phyloP scores from a whole-genome alignment of 257 asterid genomes.

The Paraleonurus japonicus region DNA sequence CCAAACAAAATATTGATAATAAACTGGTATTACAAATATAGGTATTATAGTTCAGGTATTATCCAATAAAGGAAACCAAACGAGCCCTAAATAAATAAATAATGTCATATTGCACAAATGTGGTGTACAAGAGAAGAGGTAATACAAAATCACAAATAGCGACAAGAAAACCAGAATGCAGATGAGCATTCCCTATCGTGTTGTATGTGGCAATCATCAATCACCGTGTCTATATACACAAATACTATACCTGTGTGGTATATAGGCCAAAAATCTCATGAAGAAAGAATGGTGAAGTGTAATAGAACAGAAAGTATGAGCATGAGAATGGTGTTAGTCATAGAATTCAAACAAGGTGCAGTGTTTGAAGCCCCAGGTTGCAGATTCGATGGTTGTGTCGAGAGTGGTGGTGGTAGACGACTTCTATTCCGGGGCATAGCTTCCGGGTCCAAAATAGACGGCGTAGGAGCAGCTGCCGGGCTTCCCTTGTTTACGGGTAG shows the following conservation, averaged over 20 bases:
- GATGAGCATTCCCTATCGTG: neutral
- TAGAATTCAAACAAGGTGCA: slow-evolving; percentile 38
- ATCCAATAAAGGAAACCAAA: no score
- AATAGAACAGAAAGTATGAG: slow-evolving; percentile 37
- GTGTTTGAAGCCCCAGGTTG: slow-evolving; percentile 29
- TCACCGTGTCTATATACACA: slow-evolving; percentile 17
- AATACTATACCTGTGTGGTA: slow-evolving; percentile 27
- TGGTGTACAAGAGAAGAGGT: slow-evolving; percentile 8
- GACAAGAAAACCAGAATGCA: slow-evolving; percentile 3
- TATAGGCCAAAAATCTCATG: slow-evolving; percentile 23
- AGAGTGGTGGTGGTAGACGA: slow-evolving; percentile 29
- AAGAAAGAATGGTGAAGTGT: slow-evolving; percentile 50
- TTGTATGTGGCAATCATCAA: neutral
- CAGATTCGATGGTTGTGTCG: slow-evolving; percentile 33
- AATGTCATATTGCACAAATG: neutral
- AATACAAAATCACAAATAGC: slow-evolving; percentile 8
- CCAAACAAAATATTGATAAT: no score
- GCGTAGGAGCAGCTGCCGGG: slow-evolving; percentile 58
- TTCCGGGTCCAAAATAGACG: slow-evolving; percentile 60
- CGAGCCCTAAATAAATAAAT: neutral
- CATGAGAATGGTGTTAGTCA: slow-evolving; percentile 31
- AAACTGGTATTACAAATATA: no score
- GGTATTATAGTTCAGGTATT: no score
- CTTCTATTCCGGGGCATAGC: slow-evolving; percentile 49
- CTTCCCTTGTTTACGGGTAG: slow-evolving; percentile 47